A percentile compares a stretch with the other conserved stretches of the same genome.
phyloP scores from a whole-genome alignment of 805 yeast genomes.

The Lachancea quebecensis region DNA sequence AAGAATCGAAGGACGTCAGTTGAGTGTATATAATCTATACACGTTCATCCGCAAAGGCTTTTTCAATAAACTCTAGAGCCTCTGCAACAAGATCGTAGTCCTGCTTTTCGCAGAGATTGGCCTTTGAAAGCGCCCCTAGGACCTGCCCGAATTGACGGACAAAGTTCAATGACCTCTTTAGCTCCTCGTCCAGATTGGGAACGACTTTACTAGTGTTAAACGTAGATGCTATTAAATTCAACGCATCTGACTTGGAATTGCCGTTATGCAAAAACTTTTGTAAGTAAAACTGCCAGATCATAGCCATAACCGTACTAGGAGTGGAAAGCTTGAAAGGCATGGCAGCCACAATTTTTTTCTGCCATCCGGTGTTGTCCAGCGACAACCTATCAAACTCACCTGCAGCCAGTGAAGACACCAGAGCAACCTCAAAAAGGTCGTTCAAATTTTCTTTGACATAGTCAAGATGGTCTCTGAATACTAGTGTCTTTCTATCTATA shows the following conservation, averaged over 20 bases:
- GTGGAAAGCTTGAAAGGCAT: slow-evolving; percentile 54
- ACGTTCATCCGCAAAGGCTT: not conserved
- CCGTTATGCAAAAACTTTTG: slow-evolving; percentile 32
- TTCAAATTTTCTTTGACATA: slow-evolving; percentile 44
- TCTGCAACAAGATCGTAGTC: slow-evolving; percentile 18
- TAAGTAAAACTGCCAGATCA: slow-evolving; percentile 32
- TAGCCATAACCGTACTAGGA: slow-evolving; percentile 55
- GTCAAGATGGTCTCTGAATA: slow-evolving; percentile 59
- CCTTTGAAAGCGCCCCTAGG: slow-evolving; percentile 13
- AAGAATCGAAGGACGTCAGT: no score
- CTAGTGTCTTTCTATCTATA: slow-evolving; percentile 56
- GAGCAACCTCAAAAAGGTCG: slow-evolving; percentile 47
- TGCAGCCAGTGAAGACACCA: slow-evolving; percentile 46
- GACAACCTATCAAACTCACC: slow-evolving; percentile 52
- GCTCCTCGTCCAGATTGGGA: slow-evolving; percentile 26
- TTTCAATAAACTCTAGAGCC: slow-evolving; percentile 12
- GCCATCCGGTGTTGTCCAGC: slow-evolving; percentile 49
- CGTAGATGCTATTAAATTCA: slow-evolving; percentile 23
- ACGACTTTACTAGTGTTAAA: slow-evolving; percentile 26
- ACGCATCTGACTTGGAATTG: slow-evolving; percentile 28
- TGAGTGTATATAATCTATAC: not conserved
- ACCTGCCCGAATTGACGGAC: slow-evolving; percentile 18
- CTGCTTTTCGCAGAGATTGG: slow-evolving; percentile 17
- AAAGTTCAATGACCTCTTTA: slow-evolving; percentile 17
- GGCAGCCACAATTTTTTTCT: slow-evolving; percentile 39